Evolutionary conservation across 306 rosid genomes (phyloP), one percentile per base, ranked within the genome.

Genomic region (Acacia confusa): DNA sequence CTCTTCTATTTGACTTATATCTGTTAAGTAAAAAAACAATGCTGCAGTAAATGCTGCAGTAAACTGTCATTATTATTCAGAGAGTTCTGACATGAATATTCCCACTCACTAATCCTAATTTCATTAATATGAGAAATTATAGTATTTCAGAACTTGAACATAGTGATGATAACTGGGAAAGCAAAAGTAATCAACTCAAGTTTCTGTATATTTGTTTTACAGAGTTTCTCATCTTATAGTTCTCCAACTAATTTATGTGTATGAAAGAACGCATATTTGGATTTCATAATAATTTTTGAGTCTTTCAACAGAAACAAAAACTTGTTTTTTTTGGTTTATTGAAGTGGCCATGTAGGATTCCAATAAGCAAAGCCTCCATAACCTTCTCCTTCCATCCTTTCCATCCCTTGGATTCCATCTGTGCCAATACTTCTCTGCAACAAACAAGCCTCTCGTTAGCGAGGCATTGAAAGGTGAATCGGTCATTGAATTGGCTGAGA

Each of bases 331-430:
- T 8, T 83, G 22, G 16, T 65, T 22, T n/a, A 82, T 40, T 55
- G 11, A 65, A 81, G 68, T 43, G 82, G 64, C 85, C 82, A 77
- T 24, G 72, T 68, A 9, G 79, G 68, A 27, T 81, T 57, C 74
- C 74, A 53, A 69, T 70, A 58, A 74, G 77, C 69, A 52, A 65
- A 19, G 13, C 90, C 86, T 72, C 82, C 89, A 84, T 60, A 74
- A 70, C 79, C 91, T 84, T 81, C 89, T 77, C 85, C 61, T 44
- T 41, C 77, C 44, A 80, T 48, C 44, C 74, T 85, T 74, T 86
- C 84, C 82, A 82, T 75, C 74, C 70, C 90, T 76, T 83, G 88
- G 58, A 77, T 74, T 67, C 70, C 84, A 74, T 83, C 74, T 10
- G 84, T 75, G 78, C 70, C 67, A 64, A 85, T 24, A 64, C 34